Percentiles rank a stretch among this genome's conserved stretches.
phyloP scores from a whole-genome alignment of 192 early-diverging fungal genomes.

The Podila clonocystis region DNA sequence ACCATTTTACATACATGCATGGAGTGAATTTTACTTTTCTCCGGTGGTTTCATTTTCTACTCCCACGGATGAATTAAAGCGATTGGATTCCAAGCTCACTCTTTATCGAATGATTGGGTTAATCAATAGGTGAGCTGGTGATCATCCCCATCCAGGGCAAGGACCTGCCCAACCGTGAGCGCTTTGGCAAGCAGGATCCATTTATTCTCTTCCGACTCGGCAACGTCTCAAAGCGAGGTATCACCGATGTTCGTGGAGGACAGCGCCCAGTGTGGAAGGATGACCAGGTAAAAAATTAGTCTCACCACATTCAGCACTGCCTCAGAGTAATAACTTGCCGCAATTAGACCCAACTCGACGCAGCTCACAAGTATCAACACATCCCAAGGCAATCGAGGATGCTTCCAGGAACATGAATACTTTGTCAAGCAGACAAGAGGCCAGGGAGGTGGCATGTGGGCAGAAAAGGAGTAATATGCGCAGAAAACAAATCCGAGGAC shows the following conservation, averaged over 20 bases:
- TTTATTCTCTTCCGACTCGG: slow-evolving; percentile 62
- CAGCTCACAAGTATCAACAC: not conserved
- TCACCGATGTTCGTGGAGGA: slow-evolving; percentile 65
- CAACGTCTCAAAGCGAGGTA: slow-evolving; percentile 56
- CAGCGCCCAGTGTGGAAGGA: slow-evolving; percentile 66
- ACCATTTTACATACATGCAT: not conserved
- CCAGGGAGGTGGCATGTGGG: not conserved
- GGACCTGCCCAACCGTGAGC: slow-evolving; percentile 43
- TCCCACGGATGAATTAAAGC: no score
- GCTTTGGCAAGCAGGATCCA: slow-evolving; percentile 66
- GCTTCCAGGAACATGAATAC: not conserved
- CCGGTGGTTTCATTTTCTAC: no score
- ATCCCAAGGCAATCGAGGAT: not conserved
- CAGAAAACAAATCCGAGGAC: not conserved
- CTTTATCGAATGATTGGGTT: not conserved
- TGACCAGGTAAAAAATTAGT: slow-evolving; percentile 55
- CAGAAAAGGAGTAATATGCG: not conserved
- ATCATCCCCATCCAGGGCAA: slow-evolving; percentile 50
- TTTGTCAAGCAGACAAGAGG: slow-evolving; percentile 5
- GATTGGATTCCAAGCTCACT: not conserved
- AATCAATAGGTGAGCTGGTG: slow-evolving; percentile 32
- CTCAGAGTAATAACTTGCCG: not conserved
- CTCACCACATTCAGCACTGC: not conserved
- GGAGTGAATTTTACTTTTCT: no score
- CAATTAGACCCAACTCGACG: not conserved